phyloP scores from a whole-genome alignment of 805 yeast species.

The Zygotorulaspora sp. region DNA sequence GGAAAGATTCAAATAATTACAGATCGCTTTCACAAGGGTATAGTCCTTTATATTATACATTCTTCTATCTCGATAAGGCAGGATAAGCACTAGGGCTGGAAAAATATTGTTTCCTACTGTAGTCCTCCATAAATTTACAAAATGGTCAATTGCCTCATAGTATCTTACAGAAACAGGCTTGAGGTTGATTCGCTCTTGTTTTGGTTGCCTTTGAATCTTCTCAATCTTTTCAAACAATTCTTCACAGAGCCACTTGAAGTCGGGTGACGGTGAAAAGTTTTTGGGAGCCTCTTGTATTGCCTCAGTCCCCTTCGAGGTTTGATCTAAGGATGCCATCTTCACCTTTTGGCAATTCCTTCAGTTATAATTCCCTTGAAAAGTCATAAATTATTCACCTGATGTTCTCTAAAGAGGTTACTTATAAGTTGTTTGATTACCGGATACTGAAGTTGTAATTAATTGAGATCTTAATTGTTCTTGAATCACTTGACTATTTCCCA shows the following conservation, averaged over 20 bases:
- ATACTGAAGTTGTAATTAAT: too few relatives aligned
- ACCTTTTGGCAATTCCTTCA: too few relatives aligned
- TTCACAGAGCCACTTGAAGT: conserved; percentile 37
- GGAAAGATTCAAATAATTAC: conserved; percentile 53
- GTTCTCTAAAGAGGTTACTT: too few relatives aligned
- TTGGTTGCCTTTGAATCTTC: conserved; percentile 16
- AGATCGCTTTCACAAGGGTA: conserved; percentile 48
- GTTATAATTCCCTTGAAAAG: too few relatives aligned
- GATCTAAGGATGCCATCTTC: too few relatives aligned
- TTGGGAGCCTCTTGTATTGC: conserved; percentile 11
- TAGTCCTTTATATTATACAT: conserved; percentile 61
- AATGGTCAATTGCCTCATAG: conserved; percentile 35
- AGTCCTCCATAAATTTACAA: conserved; percentile 47
- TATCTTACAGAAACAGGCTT: conserved; percentile 24
- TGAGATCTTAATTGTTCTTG: too few relatives aligned
- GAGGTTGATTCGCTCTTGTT: conserved; percentile 4
- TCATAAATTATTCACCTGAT: too few relatives aligned
- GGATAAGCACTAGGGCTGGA: conserved; percentile 57
- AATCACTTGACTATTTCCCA: too few relatives aligned
- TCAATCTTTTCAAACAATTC: conserved; percentile 32
- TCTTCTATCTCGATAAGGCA: conserved; percentile 62
- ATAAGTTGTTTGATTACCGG: too few relatives aligned
- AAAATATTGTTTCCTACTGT: conserved; percentile 59
- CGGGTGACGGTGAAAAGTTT: conserved; percentile 37
- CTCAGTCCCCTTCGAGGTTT: background rate